phyloP scores from a whole-genome alignment of 768 basidiomycete genomes.

The Suillus variegatus region DNA sequence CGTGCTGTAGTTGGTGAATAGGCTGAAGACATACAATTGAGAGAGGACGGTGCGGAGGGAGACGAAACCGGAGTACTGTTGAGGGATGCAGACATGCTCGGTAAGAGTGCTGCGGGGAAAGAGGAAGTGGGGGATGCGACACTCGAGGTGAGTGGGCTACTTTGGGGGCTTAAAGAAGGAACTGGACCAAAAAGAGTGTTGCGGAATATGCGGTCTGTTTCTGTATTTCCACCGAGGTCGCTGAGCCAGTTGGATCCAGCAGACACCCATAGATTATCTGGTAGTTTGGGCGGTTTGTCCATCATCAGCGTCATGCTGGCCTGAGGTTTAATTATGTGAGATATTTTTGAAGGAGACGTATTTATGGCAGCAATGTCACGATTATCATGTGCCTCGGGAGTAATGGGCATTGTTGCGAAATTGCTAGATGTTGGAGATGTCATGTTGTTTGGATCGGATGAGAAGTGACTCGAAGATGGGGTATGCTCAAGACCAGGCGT shows the following conservation, averaged over 20 bases:
- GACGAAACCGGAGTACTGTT: constrained; percentile 18
- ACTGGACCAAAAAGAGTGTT: constrained; percentile 19
- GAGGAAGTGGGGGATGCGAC: constrained; percentile 21
- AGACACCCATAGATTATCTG: constrained; percentile 17
- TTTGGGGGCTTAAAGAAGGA: constrained; percentile 16
- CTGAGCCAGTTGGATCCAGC: constrained; percentile 32
- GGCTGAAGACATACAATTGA: constrained; percentile 10
- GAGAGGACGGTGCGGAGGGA: constrained; percentile 16
- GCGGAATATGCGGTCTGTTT: constrained; percentile 33
- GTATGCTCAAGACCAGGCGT: constrained; percentile 12
- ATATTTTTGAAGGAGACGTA: constrained; percentile 15
- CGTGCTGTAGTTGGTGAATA: constrained; percentile 9
- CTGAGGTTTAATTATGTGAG: constrained; percentile 8
- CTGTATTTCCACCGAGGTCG: constrained; percentile 33
- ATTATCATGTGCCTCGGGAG: constrained; percentile 17
- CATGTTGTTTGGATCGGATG: constrained; percentile 10
- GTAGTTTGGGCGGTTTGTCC: constrained; percentile 9
- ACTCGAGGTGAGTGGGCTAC: constrained; percentile 25
- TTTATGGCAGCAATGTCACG: constrained; percentile 14
- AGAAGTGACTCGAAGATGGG: constrained; percentile 6
- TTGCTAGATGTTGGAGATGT: constrained; percentile 31
- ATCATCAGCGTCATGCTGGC: constrained; percentile 2
- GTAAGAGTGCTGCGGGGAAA: constrained; percentile 17
- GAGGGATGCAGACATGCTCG: constrained; percentile 16
- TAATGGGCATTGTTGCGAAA: constrained; percentile 28